These are phyloP conservation scores for Coemansia brasiliensis DNA, from an alignment of 192 early-diverging fungal species.

Conservation along the genomic window DNA sequence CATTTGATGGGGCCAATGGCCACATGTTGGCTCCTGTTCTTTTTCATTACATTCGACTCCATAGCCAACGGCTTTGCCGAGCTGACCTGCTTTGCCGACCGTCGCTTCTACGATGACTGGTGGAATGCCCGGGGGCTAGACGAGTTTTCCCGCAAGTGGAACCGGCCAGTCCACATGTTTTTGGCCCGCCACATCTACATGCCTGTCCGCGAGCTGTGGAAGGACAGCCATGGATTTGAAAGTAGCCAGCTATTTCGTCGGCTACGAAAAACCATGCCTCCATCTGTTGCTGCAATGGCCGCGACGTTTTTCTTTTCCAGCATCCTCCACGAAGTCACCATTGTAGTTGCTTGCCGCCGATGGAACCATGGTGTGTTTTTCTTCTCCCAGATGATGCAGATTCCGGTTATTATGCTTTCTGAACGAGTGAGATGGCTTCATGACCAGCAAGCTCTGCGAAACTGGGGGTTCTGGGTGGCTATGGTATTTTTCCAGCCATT, in stretches of 20 bases:
- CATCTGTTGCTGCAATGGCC: constrained; percentile 46
- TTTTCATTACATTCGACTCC: constrained; percentile 96
- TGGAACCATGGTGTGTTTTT: constrained; percentile 54
- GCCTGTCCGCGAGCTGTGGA: constrained; percentile 67
- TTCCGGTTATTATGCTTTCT: constrained; percentile 78
- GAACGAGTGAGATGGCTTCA: constrained; percentile 61
- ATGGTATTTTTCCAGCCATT: constrained; percentile 87
- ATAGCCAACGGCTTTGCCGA: constrained; percentile 97
- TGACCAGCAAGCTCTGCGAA: constrained; percentile 67
- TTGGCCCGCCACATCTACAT: constrained; percentile 88
- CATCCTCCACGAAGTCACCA: constrained; percentile 44
- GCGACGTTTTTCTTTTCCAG: constrained; percentile 55
- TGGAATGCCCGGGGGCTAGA: constrained; percentile 90
- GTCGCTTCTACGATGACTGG: constrained; percentile 98
- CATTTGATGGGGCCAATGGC: constrained; percentile 87
- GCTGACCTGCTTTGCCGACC: constrained; percentile 90
- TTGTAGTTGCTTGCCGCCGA: constrained; percentile 39
- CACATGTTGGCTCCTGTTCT: constrained; percentile 86
- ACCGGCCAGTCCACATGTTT: constrained; percentile 94
- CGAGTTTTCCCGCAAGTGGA: constrained; percentile 96
- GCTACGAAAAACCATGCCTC: constrained; percentile 24
- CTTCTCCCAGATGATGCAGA: constrained; percentile 62
- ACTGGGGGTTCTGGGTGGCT: constrained; percentile 87
- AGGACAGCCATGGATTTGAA: not conserved
- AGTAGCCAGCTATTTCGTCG: not conserved